These are phyloP conservation scores for Ceratocystis huliohia DNA, from an alignment of 2,329 filamentous ascomycete species.

Conservation along the genomic window DNA sequence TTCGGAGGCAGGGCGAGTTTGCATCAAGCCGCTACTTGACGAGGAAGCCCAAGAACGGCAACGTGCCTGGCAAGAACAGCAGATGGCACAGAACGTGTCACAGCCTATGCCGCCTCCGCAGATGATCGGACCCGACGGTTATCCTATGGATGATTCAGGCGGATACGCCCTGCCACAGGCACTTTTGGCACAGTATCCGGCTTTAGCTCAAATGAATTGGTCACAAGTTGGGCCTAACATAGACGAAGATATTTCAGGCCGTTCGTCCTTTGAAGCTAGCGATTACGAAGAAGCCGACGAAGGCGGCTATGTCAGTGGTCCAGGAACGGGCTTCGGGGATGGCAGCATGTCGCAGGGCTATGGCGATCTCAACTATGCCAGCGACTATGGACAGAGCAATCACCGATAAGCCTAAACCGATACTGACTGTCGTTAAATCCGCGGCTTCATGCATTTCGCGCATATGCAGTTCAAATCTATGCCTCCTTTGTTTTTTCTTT, in stretches of 20 bases:
- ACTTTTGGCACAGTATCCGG: slow-evolving; percentile 81
- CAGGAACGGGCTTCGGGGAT: slow-evolving; percentile 47
- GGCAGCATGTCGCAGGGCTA: slow-evolving; percentile 43
- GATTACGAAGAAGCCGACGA: slow-evolving; percentile 66
- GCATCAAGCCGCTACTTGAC: slow-evolving; percentile 92
- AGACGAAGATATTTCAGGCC: slow-evolving; percentile 64
- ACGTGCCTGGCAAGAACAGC: slow-evolving; percentile 59
- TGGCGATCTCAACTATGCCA: slow-evolving; percentile 41
- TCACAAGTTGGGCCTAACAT: slow-evolving; percentile 47
- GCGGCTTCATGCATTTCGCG: not conserved
- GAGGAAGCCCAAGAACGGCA: slow-evolving; percentile 82
- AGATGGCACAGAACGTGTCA: slow-evolving; percentile 48
- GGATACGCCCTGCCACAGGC: slow-evolving; percentile 70
- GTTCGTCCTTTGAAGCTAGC: slow-evolving; percentile 70
- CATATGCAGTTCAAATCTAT: not conserved
- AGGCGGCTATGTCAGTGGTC: slow-evolving; percentile 51
- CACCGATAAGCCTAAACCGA: slow-evolving; percentile 22
- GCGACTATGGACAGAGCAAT: slow-evolving; percentile 36
- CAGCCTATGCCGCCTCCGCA: slow-evolving; percentile 33
- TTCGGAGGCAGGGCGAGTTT: slow-evolving; percentile 87
- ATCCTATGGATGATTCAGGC: slow-evolving; percentile 42
- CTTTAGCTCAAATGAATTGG: slow-evolving; percentile 85
- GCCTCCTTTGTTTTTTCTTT: not conserved
- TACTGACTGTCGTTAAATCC: not conserved
- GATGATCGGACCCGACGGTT: slow-evolving; percentile 46